phyloP scores from a whole-genome alignment of 805 yeast genomes.

The Ascoidea asiatica region DNA sequence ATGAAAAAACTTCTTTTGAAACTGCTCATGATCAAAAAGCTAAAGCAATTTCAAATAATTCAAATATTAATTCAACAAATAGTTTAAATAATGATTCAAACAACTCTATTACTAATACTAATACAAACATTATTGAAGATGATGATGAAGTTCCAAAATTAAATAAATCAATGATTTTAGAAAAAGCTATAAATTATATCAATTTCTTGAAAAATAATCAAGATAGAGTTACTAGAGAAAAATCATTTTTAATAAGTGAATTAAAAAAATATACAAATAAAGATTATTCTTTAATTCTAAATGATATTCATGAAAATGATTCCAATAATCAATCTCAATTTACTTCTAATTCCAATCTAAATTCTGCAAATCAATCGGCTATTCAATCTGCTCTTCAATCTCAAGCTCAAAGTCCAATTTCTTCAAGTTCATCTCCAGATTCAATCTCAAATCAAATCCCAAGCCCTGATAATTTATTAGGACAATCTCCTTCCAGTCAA shows the following conservation, averaged over 20 bases:
- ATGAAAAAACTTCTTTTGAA: conserved; percentile 51
- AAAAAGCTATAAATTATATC: conserved; percentile 54
- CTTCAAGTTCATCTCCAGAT: not conserved
- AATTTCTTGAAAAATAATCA: conserved; percentile 38
- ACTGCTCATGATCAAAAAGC: conserved; percentile 15
- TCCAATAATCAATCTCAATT: not conserved
- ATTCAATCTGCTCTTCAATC: not conserved
- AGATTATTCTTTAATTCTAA: conserved; percentile 1
- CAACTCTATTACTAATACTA: too few relatives aligned
- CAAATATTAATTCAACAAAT: conserved; percentile 1
- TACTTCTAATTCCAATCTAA: not conserved
- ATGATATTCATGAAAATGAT: not conserved
- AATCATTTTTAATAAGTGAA: conserved; percentile 16
- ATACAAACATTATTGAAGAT: conserved; percentile 1
- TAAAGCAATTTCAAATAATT: conserved; percentile 2
- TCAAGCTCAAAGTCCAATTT: not conserved
- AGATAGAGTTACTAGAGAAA: conserved; percentile 20
- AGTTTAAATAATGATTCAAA: too few relatives aligned
- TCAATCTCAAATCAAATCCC: not conserved
- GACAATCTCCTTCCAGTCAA: too few relatives aligned
- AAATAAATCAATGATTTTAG: conserved; percentile 56
- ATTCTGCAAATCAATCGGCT: not conserved
- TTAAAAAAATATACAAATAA: conserved; percentile 3
- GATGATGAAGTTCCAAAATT: conserved; percentile 23
- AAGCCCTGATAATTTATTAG: too few relatives aligned